Percentiles rank a stretch among this genome's conserved stretches.
Evolutionary conservation across 2,329 filamentous ascomycete genomes (phyloP).

Genomic region (Lachnellula suecica): DNA sequence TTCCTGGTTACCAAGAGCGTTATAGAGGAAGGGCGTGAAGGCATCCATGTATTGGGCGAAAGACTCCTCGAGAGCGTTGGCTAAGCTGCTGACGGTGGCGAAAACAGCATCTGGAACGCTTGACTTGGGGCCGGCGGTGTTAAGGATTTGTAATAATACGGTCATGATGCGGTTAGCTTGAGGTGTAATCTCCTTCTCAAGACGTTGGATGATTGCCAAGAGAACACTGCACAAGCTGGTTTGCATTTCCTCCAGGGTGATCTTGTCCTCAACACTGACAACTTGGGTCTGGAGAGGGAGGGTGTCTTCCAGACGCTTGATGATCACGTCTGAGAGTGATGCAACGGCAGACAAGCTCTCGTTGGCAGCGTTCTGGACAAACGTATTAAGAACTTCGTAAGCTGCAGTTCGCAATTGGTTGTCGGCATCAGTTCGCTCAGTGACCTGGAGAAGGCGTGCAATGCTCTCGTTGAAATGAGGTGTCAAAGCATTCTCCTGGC

Average conservation of each 20-base stretch:
- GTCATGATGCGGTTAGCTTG: constrained; percentile 95
- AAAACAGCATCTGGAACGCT: constrained; percentile 94
- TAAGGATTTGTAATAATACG: constrained; percentile 77
- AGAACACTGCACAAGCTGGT: constrained; percentile 91
- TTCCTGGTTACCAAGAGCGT: constrained; percentile 91
- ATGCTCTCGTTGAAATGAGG: constrained; percentile 93
- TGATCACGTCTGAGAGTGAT: constrained; percentile 79
- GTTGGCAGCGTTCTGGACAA: constrained; percentile 85
- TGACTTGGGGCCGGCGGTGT: constrained; percentile 77
- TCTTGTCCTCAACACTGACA: constrained; percentile 93
- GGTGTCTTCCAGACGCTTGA: constrained; percentile 89
- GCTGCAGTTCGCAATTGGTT: constrained; percentile 90
- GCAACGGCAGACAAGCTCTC: constrained; percentile 82
- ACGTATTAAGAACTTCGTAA: constrained; percentile 95
- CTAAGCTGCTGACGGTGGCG: constrained; percentile 85
- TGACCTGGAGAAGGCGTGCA: constrained; percentile 79
- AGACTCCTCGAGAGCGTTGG: constrained; percentile 86
- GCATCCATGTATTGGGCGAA: constrained; percentile 98
- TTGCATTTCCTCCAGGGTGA: constrained; percentile 96
- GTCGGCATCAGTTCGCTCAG: constrained; percentile 78
- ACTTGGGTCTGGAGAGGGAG: constrained; percentile 88
- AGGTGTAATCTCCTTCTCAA: constrained; percentile 88
- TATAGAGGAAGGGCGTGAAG: constrained; percentile 90
- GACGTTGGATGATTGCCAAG: constrained; percentile 84
- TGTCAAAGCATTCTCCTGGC: constrained; percentile 76